Evolutionary conservation across 2,329 filamentous ascomycete species (phyloP), one percentile per base, ranked within the genome.

Genomic region (Calonectria fujianensis): DNA sequence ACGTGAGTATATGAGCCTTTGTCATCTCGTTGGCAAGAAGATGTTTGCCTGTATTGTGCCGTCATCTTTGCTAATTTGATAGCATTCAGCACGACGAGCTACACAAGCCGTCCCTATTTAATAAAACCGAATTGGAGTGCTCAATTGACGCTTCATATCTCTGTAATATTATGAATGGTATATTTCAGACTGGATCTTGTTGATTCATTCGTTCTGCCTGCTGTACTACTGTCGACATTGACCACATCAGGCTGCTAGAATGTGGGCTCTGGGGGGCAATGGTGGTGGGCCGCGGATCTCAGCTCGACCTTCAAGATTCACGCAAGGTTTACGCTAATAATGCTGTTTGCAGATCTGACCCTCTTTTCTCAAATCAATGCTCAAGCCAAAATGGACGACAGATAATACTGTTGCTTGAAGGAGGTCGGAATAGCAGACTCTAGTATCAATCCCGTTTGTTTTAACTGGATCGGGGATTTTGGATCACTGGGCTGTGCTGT

Each of bases 301-400:
- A 41, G 37, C 57, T 61, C 20, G 24, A 2, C 11, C 20, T 63
- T 8, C 32, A 10, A 41, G 18, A 41, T 18, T 3, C 24, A n/a
- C 13, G 14, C 57, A 41, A 63, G 37, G 57, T 61, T 61, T 41
- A 20, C 57, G 57, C 57, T 61, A 41, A 29, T 13, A 11, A 61
- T 18, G 35, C 35, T 61, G 32, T 24, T 61, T 20, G 57, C 37
- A 24, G 57, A 61, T 39, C 57, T 29, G 57, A 61, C 35, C 57
- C 35, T 61, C 57, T 63, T 41, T 41, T 63, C 24, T 41, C 9
- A 9, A 6, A 61, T 27, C 20, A 24, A 37, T 16, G n/a, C 5
- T 16, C 57, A 29, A 39, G 57, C 41, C 57, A 63, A 63, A 41
- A 41, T 29, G 37, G 27, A 63, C 35, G 24, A 63, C 57, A 41